These are phyloP conservation scores for Epichloe festucae DNA, from an alignment of 2,329 filamentous ascomycete genomes.

Conservation along the genomic window DNA sequence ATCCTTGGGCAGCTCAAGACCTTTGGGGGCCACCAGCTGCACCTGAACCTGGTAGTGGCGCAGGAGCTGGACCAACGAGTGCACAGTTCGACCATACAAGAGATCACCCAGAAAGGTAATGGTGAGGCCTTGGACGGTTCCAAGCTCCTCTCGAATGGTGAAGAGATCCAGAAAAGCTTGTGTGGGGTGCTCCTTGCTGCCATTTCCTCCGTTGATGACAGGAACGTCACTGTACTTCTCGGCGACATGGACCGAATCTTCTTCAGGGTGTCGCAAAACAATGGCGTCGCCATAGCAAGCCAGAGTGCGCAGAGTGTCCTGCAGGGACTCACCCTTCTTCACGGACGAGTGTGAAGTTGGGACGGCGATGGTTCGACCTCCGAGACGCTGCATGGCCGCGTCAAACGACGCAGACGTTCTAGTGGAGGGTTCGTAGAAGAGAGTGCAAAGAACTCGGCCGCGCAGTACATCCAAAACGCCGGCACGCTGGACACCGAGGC, in stretches of 20 bases:
- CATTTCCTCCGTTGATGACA: slow-evolving; percentile 95
- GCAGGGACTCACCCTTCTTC: slow-evolving; percentile 85
- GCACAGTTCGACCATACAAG: slow-evolving; percentile 83
- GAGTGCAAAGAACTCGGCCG: slow-evolving; percentile 73
- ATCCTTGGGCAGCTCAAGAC: slow-evolving; percentile 61
- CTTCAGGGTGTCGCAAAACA: slow-evolving; percentile 86
- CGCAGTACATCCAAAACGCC: slow-evolving; percentile 79
- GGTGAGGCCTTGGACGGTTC: slow-evolving; percentile 86
- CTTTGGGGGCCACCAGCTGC: slow-evolving; percentile 77
- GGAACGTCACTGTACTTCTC: slow-evolving; percentile 81
- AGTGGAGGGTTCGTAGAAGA: slow-evolving; percentile 98
- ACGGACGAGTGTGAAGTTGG: slow-evolving; percentile 77
- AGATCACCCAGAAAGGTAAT: slow-evolving; percentile 95
- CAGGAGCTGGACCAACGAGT: slow-evolving; percentile 87
- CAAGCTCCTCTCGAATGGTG: slow-evolving; percentile 94
- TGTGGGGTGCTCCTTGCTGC: slow-evolving; percentile 89
- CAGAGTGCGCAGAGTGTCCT: slow-evolving; percentile 86
- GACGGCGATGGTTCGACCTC: slow-evolving; percentile 73
- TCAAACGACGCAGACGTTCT: slow-evolving; percentile 93
- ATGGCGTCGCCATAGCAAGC: slow-evolving; percentile 91
- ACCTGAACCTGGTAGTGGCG: slow-evolving; percentile 91
- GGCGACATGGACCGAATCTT: slow-evolving; percentile 66
- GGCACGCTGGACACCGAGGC: slow-evolving; percentile 81
- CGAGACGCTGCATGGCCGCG: slow-evolving; percentile 94
- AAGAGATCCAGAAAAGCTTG: slow-evolving; percentile 97